Base-by-base conservation (phyloP, 1,139 yeast genomes). In the Tardiomyces digboiensis region DNA sequence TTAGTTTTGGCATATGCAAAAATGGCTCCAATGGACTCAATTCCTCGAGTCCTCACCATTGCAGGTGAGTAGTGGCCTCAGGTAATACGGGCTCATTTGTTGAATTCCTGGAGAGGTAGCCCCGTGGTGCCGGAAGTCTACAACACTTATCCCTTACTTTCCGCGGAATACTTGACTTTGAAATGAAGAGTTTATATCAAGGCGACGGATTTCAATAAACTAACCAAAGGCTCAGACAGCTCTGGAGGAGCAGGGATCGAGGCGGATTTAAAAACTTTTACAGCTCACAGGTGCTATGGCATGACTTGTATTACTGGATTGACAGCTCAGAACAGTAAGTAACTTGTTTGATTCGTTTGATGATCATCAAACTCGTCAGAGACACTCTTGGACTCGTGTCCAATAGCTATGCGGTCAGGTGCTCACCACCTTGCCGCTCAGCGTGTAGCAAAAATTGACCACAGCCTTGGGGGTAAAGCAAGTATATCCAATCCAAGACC, bases 231-330 rank as follows among this genome's bases (percentile, higher is more conserved):
- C 0, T 82, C 94, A 0, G 97, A 88, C 59, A 77, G 82, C 42
- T 83, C 95, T 2, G 97, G 97, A 2, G 97, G 97, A 4, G 97
- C 97, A 1, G 97, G 97, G 12, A 80, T 88, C 46, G 97, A 88
- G 58, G 97, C 97, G 0, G 97, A 88, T 60, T 61, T 88, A 43
- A 88, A 88, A 63, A 82, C 96, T 0, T 75, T 88, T 47, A 72
- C 85, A 2, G 86, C 83, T 2, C 89, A 85, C 57, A 74, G 76
- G 19, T 88, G 87, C 41, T 88, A 82, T 58, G 96, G 87, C 1
- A 65, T 82, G 62, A 84, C 94, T 1, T 82, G 91, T 59, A 79
- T 85, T 38, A 74, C 88, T 0, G 94, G 91, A 1, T 64, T 88
- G 51, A 87, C 96, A 0, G 89, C 91, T 2, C 96, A 88, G 58